Evolutionary conservation across 2,329 filamentous ascomycete species (phyloP), one percentile per base, ranked within the genome.

Genomic region (Chaetoscypha palmicola): DNA sequence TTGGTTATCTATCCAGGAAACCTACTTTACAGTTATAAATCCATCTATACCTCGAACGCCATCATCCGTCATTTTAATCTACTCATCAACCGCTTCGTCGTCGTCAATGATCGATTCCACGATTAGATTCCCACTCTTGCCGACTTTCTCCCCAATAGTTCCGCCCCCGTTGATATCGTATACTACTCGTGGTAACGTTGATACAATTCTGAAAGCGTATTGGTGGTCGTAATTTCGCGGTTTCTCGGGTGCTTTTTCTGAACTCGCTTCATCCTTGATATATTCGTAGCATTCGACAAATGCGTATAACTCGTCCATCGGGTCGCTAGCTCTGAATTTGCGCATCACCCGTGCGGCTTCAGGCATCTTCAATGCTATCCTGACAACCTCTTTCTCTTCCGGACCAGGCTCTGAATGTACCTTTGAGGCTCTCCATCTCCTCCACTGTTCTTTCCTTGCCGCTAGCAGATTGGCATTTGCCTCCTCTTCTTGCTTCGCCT

Each of bases 281-380:
- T 83, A 55, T 41, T 87, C 81, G 61, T 89, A 83, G 66, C 91
- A 97, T 61, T 98, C 92, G 2, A 97, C 89, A 66, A 94, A 96
- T 0, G 91, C 92, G 64, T 97, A 97, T 4, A 98, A 68, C 58
- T 96, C 89, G 61, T 97, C 91, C 28, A 97, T 69, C 2, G 76
- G 72, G 0, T 85, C 78, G n/a, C 78, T 70, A 1, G 74, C 70
- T 0, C 71, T 64, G 62, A 98, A 97, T 38, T 77, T 77, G 32
- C 91, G 76, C 44, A 94, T 77, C 2, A 95, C 76, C 32, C 90
- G 75, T 38, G 87, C 83, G 1, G 55, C 46, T 38, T 73, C 69
- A 7, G 78, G 77, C 73, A 83, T 75, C 66, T 79, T 81, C 32
- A 83, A 66, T 3, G 77, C 79, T 21, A 83, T 68, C n/a, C 89